Conservation (phyloP, 768 basidiomycete genomes). For the Psilocybe cyanescens region DNA sequence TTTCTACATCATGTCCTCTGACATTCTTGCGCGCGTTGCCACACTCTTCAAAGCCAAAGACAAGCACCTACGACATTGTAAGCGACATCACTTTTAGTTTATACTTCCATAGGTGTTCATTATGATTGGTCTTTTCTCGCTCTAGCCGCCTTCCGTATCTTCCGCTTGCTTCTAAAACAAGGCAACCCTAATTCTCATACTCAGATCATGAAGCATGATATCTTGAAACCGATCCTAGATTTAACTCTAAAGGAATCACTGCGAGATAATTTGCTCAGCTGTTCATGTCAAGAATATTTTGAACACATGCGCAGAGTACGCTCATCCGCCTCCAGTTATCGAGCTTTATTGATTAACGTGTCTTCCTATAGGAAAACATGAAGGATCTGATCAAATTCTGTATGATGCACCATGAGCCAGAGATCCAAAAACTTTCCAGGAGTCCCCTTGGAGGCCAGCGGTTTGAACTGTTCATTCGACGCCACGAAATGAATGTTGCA, state of each 20-base stretch:
- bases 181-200: slow-evolving; percentile 76
- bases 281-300: slow-evolving; percentile 95
- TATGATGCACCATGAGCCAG: slow-evolving; percentile 75
- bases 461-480: slow-evolving; percentile 73
- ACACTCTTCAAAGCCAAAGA: slow-evolving; percentile 81
- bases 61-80: slow-evolving; percentile 92
- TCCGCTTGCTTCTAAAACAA: slow-evolving; percentile 81
- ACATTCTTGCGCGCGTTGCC: slow-evolving; percentile 74
- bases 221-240: slow-evolving; percentile 82
- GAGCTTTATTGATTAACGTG: not conserved
- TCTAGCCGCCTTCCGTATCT: slow-evolving; percentile 89
- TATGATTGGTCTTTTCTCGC: not conserved
- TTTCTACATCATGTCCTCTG: slow-evolving; percentile 85
- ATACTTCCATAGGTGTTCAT: slow-evolving; percentile 1
- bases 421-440: slow-evolving; percentile 65
- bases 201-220: slow-evolving; percentile 83
- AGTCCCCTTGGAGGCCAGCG: slow-evolving; percentile 64
- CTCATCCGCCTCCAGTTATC: slow-evolving; percentile 7
- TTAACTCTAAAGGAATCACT: slow-evolving; percentile 82
- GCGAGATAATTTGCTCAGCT: slow-evolving; percentile 91
- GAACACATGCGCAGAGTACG: slow-evolving; percentile 87
- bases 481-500: slow-evolving; percentile 94
- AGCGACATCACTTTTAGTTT: slow-evolving; percentile 29
- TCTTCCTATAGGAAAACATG: slow-evolving; percentile 71
- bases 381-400: slow-evolving; percentile 84